A percentile compares a stretch with the other conserved stretches of the same genome.
Evolutionary conservation across 176 grass and related monocot genomes (phyloP).

Genomic region (Triticum turgidum): DNA sequence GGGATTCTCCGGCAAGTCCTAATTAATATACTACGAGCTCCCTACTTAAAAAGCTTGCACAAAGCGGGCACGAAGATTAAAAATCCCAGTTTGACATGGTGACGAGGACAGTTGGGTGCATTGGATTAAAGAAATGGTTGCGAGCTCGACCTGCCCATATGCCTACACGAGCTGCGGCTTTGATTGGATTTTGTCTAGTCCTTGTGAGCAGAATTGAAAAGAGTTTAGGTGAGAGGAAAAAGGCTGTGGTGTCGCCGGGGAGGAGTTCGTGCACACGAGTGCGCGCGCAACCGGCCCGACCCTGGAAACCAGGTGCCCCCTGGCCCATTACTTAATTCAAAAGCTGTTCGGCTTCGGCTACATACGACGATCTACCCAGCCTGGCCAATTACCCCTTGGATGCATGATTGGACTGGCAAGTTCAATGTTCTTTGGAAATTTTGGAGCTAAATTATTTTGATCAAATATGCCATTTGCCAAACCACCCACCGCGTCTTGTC

Average conservation of each 20-base stretch:
- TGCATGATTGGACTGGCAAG: neutral
- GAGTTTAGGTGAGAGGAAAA: conserved; percentile 30
- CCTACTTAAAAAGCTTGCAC: conserved; percentile 23
- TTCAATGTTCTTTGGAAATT: neutral
- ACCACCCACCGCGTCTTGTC: neutral
- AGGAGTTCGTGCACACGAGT: conserved; percentile 85
- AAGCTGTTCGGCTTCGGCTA: conserved; percentile 32
- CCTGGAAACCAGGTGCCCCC: conserved; percentile 53
- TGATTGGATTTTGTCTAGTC: conserved; percentile 34
- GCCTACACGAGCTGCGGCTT: conserved; percentile 37
- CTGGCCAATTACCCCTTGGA: conserved; percentile 19
- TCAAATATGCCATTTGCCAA: neutral
- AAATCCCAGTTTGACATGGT: conserved; percentile 32
- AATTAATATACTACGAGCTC: conserved; percentile 18
- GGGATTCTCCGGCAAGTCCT: conserved; percentile 32
- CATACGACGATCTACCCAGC: neutral
- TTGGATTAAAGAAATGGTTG: conserved; percentile 6
- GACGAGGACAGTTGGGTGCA: conserved; percentile 24
- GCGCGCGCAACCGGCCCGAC: conserved; percentile 45
- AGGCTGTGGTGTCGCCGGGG: conserved; percentile 36
- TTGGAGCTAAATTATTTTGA: neutral
- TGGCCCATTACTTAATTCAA: conserved; percentile 13
- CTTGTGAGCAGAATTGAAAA: neutral
- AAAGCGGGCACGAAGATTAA: conserved; percentile 17
- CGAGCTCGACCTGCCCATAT: conserved; percentile 40